Evolutionary conservation across 768 basidiomycete species (phyloP).

Genomic region (Trametes maxima): DNA sequence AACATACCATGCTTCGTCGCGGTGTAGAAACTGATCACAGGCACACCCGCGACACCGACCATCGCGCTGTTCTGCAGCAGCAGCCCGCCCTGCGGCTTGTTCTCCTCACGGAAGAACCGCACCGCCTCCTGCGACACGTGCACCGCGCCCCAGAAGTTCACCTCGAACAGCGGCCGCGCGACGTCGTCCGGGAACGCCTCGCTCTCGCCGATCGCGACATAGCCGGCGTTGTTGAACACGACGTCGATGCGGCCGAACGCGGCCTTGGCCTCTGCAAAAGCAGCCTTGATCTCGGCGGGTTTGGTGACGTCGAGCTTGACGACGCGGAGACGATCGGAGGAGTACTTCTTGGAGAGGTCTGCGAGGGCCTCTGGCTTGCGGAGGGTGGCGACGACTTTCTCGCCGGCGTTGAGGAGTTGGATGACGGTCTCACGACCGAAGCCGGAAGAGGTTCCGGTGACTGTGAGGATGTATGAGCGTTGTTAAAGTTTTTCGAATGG

Average conservation of each 20-base stretch:
- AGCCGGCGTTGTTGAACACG: slow-evolving; percentile 33
- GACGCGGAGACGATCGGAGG: not conserved
- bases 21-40: slow-evolving; percentile 21
- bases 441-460: not conserved
- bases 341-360: not conserved
- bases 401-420: too few species aligned
- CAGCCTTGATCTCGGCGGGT: slow-evolving; percentile 16
- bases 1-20: slow-evolving; percentile 17
- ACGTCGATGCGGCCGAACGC: slow-evolving; percentile 29
- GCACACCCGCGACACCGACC: slow-evolving; percentile 17
- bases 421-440: too few species aligned
- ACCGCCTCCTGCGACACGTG: too few species aligned
- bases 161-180: slow-evolving; percentile 28
- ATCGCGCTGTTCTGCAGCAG: slow-evolving; percentile 37
- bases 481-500: not conserved
- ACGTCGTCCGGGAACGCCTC: slow-evolving; percentile 26
- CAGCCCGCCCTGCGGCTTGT: slow-evolving; percentile 30
- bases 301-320: not conserved
- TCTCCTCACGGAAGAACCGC: too few species aligned
- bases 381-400: not conserved
- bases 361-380: not conserved
- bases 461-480: not conserved
- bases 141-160: slow-evolving; percentile 20
- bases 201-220: slow-evolving; percentile 16
- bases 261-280: slow-evolving; percentile 24